Conservation (phyloP, 257 asterid genomes). For the Solanum peruvianum region DNA sequence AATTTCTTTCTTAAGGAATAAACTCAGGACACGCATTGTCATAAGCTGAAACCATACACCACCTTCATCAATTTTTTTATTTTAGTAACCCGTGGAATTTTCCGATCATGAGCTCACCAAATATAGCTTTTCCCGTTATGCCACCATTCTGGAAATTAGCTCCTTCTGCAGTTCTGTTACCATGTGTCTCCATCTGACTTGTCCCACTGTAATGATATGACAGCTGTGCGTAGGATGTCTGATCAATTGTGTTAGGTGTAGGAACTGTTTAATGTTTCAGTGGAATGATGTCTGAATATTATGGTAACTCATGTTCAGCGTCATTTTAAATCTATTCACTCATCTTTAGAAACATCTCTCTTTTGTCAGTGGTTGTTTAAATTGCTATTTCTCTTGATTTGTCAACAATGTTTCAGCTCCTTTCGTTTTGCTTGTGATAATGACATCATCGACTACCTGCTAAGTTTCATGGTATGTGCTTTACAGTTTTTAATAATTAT, state of each 20-base stretch:
- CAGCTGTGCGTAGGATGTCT: background rate
- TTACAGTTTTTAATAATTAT: background rate
- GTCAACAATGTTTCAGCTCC: background rate
- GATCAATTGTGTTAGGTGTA: background rate
- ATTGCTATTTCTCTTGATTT: background rate
- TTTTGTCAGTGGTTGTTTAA: background rate
- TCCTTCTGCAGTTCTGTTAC: background rate
- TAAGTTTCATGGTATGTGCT: background rate
- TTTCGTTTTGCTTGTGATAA: background rate
- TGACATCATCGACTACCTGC: background rate
- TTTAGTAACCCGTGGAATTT: background rate
- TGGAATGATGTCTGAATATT: background rate
- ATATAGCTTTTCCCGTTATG: background rate
- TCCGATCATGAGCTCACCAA: background rate
- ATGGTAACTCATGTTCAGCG: background rate
- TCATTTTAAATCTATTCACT: background rate
- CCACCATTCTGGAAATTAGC: background rate
- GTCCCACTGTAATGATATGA: background rate
- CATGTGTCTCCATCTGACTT: background rate
- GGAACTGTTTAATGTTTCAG: background rate
- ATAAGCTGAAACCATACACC: background rate
- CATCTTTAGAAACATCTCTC: background rate
- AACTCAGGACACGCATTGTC: background rate
- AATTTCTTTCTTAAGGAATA: background rate
- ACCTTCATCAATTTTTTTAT: background rate